Base-by-base conservation (phyloP, 2,329 filamentous ascomycete species). In the Septoria petroselini region DNA sequence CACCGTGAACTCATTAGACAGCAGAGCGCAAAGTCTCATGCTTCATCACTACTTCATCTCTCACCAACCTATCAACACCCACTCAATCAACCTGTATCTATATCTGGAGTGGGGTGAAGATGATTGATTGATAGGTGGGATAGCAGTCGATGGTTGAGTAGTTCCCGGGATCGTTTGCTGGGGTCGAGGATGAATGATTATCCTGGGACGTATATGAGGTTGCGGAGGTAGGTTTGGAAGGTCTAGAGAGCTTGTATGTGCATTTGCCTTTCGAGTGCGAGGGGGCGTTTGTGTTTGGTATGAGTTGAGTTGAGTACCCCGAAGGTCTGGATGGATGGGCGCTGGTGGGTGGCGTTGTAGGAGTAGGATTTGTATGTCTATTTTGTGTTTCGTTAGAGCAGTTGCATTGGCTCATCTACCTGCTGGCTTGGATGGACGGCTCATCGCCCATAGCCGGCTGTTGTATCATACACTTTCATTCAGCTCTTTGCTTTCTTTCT, bases 81-180 rank as follows among this genome's bases (percentile, higher is more conserved):
- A n/a, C n/a, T n/a, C n/a, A n/a, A n/a, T n/a, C n/a, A n/a, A n/a
- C n/a, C n/a, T n/a, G n/a, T n/a, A n/a, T n/a, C n/a, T n/a, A n/a
- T n/a, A n/a, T n/a, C n/a, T n/a, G n/a, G n/a, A n/a, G n/a, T n/a
- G n/a, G n/a, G n/a, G n/a, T n/a, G n/a, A n/a, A n/a, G n/a, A n/a
- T n/a, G n/a, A n/a, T n/a, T n/a, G n/a, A n/a, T n/a, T n/a, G n/a
- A n/a, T n/a, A n/a, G n/a, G n/a, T n/a, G n/a, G n/a, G n/a, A n/a
- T n/a, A n/a, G n/a, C 38, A 67, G 65, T 52, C 62, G 65, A 25
- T 64, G 64, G 21, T 52, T 69, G 27, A 66, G n/a, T n/a, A n/a
- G 64, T 55, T 68, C 67, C 53, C 59, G 66, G 17, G 65, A 69
- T 38, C 68, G 66, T 50, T 55, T 68, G 27, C 65, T 63, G 17